A percentile compares a stretch with the other conserved stretches of the same genome.
Evolutionary conservation across 345 rosid genomes (phyloP).

Genomic region (Eucalyptus grandis): DNA sequence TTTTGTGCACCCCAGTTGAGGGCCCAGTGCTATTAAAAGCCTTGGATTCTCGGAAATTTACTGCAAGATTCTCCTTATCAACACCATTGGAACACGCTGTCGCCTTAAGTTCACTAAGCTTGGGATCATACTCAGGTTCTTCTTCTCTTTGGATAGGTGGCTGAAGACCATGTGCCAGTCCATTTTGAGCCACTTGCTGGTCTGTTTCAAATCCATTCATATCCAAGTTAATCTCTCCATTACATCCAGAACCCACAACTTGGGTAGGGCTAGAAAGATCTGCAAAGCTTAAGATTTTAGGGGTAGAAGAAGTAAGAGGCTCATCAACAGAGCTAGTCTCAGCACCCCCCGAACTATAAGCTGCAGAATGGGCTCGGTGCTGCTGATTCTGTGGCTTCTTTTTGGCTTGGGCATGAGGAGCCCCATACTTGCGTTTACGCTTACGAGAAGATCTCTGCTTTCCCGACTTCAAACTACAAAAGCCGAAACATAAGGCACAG

Average conservation of each 20-base stretch:
- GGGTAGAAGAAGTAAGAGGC: constrained; percentile 18
- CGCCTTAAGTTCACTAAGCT: constrained; percentile 74
- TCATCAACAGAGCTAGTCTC: constrained; percentile 22
- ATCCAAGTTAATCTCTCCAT: constrained; percentile 19
- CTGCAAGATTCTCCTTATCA: constrained; percentile 23
- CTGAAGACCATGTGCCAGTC: constrained; percentile 19
- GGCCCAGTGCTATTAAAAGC: constrained; percentile 29
- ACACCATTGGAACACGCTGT: constrained; percentile 25
- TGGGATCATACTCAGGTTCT: constrained; percentile 75
- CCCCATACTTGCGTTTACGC: constrained; percentile 69
- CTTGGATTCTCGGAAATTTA: constrained; percentile 33
- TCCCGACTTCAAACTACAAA: constrained; percentile 57
- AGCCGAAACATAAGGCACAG: not conserved
- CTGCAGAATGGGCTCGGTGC: constrained; percentile 12
- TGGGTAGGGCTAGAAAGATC: constrained; percentile 12
- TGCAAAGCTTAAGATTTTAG: constrained; percentile 17
- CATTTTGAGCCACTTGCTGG: constrained; percentile 29
- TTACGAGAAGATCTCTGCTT: constrained; percentile 53
- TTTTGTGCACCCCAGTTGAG: constrained; percentile 33
- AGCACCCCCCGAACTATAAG: constrained; percentile 10
- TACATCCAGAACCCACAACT: constrained; percentile 12
- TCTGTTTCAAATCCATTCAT: constrained; percentile 6
- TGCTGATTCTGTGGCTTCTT: constrained; percentile 76
- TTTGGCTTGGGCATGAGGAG: constrained; percentile 42
- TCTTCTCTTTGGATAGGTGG: constrained; percentile 16